Base-by-base conservation (phyloP, 768 basidiomycete species). In the Boletus rubescentipes region DNA sequence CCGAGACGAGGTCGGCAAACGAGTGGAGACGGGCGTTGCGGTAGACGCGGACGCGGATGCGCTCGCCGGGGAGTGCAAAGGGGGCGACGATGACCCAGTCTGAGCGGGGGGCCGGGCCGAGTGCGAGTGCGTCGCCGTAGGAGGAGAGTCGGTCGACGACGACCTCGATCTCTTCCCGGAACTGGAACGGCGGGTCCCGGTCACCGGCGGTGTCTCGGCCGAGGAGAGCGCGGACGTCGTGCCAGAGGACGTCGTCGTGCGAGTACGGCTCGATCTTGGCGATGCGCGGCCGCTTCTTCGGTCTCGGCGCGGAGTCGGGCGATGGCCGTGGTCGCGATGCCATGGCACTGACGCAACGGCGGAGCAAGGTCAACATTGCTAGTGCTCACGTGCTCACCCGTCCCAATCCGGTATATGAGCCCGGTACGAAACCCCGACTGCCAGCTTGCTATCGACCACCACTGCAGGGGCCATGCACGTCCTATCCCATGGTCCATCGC, bases 61-160 rank as follows among this genome's bases (percentile, higher is more conserved):
- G 81, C 69, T 99, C 96, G 9, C 87, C 87, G 0, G 93, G 92
- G 9, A 98, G 78, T 2, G 86, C 81, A 59, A 94, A 91, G 0
- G 96, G 96, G 0, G 89, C 82, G 32, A 91, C 77, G 34, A 98
- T 75, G 1, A 87, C 87, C 92, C 96, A 98, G 21, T 85, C 79
- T 0, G 77, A 77, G 49, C 69, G 72, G 5, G 77, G 68, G 0
- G 72, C 68, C 10, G 77, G 75, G 5, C 80, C 76, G 11, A 81
- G 62, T 0, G 84, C 88, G 14, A 93, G 74, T 0, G 85, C 86
- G 76, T 60, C 55, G 83, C 88, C 87, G 55, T 75, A 78, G 1
- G 86, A 85, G 40, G 87, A 81, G 20, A 95, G 72, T 54, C 69
- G 77, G 51, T 76, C 80, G 10, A 92, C 85, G 46, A 79, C 76